These are phyloP conservation scores for Leccinum longicurvipes DNA, from an alignment of 768 basidiomycete genomes.

Conservation along the genomic window DNA sequence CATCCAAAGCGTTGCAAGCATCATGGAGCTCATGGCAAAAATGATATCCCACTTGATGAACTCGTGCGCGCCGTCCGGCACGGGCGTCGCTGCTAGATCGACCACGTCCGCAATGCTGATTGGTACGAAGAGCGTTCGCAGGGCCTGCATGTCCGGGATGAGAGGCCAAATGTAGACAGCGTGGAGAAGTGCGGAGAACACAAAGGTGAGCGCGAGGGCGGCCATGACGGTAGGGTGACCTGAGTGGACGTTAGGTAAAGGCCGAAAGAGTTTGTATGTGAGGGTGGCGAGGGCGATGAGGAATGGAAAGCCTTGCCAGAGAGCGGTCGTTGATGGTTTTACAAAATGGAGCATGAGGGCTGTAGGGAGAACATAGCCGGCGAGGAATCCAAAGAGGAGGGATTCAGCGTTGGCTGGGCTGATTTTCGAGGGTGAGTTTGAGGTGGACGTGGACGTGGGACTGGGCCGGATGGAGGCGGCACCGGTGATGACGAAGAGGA, in stretches of 20 bases:
- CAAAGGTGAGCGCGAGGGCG: slow-evolving; percentile 14
- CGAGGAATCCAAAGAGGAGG: slow-evolving; percentile 45
- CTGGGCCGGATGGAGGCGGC: slow-evolving; percentile 16
- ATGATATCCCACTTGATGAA: slow-evolving; percentile 53
- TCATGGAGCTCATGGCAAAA: slow-evolving; percentile 37
- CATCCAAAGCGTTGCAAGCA: slow-evolving; percentile 52
- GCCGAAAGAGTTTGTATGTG: slow-evolving; percentile 37
- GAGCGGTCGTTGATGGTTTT: slow-evolving; percentile 43
- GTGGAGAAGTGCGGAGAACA: slow-evolving; percentile 26
- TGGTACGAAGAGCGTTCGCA: slow-evolving; percentile 17
- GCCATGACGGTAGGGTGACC: slow-evolving; percentile 22
- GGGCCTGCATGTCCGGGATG: neutral
- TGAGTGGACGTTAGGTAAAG: slow-evolving; percentile 13
- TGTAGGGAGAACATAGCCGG: slow-evolving; percentile 47
- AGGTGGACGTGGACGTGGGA: too few relatives aligned
- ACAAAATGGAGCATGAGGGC: slow-evolving; percentile 40
- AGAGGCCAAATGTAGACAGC: slow-evolving; percentile 21
- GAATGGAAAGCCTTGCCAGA: slow-evolving; percentile 56
- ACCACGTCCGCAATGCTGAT: neutral
- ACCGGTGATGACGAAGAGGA: slow-evolving; percentile 42
- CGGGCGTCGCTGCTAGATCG: neutral
- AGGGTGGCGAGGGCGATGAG: slow-evolving; percentile 40
- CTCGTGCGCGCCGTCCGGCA: slow-evolving; percentile 25
- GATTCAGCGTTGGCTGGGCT: slow-evolving; percentile 50
- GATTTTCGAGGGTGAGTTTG: slow-evolving; percentile 24